Conservation (phyloP, 2,329 filamentous ascomycete species). For the Cladosporium sp. region DNA sequence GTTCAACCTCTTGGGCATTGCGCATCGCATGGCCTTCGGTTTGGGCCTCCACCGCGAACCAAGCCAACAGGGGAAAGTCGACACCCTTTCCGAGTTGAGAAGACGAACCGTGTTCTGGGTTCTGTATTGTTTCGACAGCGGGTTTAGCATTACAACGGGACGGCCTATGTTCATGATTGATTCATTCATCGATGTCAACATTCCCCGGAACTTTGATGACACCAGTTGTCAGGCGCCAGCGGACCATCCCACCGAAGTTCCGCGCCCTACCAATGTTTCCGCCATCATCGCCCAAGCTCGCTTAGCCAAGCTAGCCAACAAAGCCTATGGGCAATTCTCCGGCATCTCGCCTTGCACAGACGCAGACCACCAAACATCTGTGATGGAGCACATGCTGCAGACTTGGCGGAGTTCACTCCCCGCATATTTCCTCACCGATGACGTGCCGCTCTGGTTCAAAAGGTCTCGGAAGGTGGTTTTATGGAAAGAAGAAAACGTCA, state of each 20-base stretch:
- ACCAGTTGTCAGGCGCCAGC: background rate
- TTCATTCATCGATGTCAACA: conserved; percentile 13
- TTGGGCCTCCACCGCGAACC: conserved; percentile 46
- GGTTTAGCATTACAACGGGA: conserved; percentile 29
- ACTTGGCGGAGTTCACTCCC: conserved; percentile 19
- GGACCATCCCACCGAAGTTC: conserved; percentile 12
- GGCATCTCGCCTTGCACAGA: conserved; percentile 14
- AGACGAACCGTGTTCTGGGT: conserved; percentile 22
- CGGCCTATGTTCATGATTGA: conserved; percentile 23
- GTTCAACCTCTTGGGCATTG: conserved; percentile 49
- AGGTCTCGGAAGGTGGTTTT: conserved; percentile 18
- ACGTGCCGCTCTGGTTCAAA: conserved; percentile 20
- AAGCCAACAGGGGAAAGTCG: conserved; percentile 13
- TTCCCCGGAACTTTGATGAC: conserved; percentile 14
- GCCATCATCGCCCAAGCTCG: conserved; percentile 19
- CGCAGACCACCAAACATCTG: conserved; percentile 15
- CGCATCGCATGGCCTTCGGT: conserved; percentile 47
- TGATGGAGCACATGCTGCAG: conserved; percentile 20
- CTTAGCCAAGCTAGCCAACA: conserved; percentile 20
- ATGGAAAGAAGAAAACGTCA: conserved; percentile 22
- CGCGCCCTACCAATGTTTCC: conserved; percentile 17
- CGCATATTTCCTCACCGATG: conserved; percentile 15
- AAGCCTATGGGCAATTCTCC: conserved; percentile 17
- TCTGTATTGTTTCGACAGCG: conserved; percentile 30
- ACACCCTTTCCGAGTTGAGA: conserved; percentile 9